These are phyloP conservation scores for Asparagopsis taxiformis DNA, from an alignment of 31 red algal species.

Conservation along the genomic window DNA sequence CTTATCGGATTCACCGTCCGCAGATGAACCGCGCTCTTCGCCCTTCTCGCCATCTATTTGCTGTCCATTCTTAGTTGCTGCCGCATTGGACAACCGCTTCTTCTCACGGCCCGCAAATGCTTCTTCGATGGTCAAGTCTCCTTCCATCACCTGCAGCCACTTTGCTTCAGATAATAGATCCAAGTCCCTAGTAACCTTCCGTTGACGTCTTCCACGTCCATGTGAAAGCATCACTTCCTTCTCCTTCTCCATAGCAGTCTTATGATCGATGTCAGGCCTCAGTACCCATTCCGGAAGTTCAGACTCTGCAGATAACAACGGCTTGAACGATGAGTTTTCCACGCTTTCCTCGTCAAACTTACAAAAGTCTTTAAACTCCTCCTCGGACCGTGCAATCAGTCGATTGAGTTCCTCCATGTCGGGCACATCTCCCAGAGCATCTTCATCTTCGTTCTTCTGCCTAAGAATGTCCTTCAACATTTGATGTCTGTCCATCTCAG, in stretches of 20 bases:
- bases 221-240: constrained; percentile 55
- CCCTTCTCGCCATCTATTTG: constrained; percentile 12
- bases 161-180: constrained; percentile 73
- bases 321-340: constrained; percentile 18
- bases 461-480: constrained; percentile 81
- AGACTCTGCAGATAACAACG: constrained; percentile 53
- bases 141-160: constrained; percentile 71
- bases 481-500: constrained; percentile 77
- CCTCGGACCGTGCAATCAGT: constrained; percentile 72
- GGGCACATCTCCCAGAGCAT: constrained; percentile 48
- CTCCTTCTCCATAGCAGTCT: constrained; percentile 69
- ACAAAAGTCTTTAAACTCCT: constrained; percentile 72
- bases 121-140: constrained; percentile 48
- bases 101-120: constrained; percentile 22
- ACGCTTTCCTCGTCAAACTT: constrained; percentile 74
- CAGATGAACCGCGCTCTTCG: too few species aligned
- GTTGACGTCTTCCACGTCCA: constrained; percentile 73
- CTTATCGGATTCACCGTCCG: too few species aligned
- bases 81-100: too few species aligned
- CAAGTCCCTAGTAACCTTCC: constrained; percentile 48
- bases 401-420: constrained; percentile 83
- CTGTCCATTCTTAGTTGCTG: constrained; percentile 4
- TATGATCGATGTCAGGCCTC: constrained; percentile 59
- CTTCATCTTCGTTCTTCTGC: constrained; percentile 70
- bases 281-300: constrained; percentile 88